phyloP scores from a whole-genome alignment of 176 grass and related monocot species.

The Paspalum notatum region DNA sequence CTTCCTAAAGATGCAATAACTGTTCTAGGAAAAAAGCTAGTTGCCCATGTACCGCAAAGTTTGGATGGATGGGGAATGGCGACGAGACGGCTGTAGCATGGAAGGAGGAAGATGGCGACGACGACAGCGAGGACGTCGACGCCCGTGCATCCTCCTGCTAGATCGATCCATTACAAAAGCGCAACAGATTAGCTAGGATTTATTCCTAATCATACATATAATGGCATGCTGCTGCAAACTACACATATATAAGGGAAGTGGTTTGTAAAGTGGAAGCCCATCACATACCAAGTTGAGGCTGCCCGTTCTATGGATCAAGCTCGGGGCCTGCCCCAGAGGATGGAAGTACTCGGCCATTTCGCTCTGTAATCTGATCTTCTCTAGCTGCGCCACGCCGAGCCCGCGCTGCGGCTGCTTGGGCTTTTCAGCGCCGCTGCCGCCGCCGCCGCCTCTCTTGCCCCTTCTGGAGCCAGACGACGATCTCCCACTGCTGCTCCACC shows the following conservation, averaged over 20 bases:
- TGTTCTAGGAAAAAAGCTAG: neutral
- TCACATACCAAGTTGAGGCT: constrained; percentile 57
- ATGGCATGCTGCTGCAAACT: neutral
- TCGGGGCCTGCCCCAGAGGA: constrained; percentile 58
- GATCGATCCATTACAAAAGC: constrained; percentile 30
- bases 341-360: constrained; percentile 77
- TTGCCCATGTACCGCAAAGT: constrained; percentile 44
- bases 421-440: constrained; percentile 45
- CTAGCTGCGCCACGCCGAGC: constrained; percentile 74
- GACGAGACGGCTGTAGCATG: constrained; percentile 43
- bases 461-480: constrained; percentile 52
- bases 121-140: constrained; percentile 56
- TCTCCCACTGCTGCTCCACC: constrained; percentile 51
- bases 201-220: constrained; percentile 10
- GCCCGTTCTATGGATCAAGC: constrained; percentile 52
- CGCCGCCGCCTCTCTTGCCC: constrained; percentile 58
- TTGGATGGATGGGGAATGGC: constrained; percentile 45
- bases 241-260: neutral
- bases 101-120: constrained; percentile 55
- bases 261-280: neutral
- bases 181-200: constrained; percentile 37
- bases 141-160: constrained; percentile 60
- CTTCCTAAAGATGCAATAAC: neutral
- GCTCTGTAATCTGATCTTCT: constrained; percentile 84
- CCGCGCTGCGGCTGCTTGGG: constrained; percentile 81